A percentile compares a stretch with the other conserved stretches of the same genome.
Conservation (phyloP, 257 asterid species). For the Solanum ahanhuiri region DNA sequence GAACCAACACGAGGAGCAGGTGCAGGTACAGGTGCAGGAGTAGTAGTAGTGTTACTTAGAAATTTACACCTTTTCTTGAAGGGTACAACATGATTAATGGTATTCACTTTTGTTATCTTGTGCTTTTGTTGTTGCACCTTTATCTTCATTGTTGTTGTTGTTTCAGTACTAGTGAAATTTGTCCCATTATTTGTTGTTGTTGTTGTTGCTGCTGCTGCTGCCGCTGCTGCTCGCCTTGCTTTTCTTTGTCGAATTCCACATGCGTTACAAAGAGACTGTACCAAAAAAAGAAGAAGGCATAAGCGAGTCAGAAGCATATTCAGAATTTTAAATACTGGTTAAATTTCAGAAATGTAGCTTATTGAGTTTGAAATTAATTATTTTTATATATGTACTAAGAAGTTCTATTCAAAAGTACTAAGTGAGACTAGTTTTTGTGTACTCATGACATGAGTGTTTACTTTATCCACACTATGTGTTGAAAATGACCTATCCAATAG, state of each 20-base stretch:
- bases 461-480: neutral
- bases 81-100: conserved; percentile 15
- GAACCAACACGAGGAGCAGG: conserved; percentile 1
- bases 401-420: neutral
- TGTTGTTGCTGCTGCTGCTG: conserved; percentile 23
- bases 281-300: neutral
- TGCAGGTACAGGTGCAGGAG: neutral
- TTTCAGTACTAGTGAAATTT: neutral
- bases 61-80: conserved; percentile 51
- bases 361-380: neutral
- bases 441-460: neutral
- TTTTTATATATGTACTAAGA: neutral
- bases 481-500: neutral
- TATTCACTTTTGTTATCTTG: conserved; percentile 18
- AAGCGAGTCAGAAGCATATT: neutral
- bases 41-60: neutral
- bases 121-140: conserved; percentile 37
- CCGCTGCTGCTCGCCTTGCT: conserved; percentile 74
- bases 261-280: conserved; percentile 86
- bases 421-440: neutral
- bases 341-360: neutral
- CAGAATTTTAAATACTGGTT: neutral
- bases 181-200: conserved; percentile 6
- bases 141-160: conserved; percentile 29
- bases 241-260: conserved; percentile 93